Percentiles rank a stretch among this genome's conserved stretches.
Evolutionary conservation across 176 grass and related monocot species (phyloP).

Genomic region (Triticum urartu): DNA sequence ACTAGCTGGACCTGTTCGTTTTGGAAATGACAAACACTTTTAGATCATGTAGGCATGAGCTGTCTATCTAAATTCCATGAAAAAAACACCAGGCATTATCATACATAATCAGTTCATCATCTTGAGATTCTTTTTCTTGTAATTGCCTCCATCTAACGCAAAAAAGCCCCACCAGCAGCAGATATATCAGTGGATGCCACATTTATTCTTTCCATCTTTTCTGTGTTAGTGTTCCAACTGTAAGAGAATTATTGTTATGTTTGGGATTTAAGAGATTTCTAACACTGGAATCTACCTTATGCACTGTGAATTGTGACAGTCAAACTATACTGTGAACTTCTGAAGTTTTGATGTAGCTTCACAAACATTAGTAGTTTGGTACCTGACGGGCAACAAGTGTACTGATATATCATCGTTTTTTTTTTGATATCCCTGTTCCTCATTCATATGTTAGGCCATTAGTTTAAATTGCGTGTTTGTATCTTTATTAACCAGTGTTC

Average conservation of each 20-base stretch:
- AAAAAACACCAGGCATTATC: not conserved
- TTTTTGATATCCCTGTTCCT: not conserved
- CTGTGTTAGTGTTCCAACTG: not conserved
- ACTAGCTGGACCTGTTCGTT: constrained; percentile 17
- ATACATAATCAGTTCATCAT: not conserved
- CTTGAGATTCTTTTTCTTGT: not conserved
- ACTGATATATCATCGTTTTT: not conserved
- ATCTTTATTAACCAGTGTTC: no score
- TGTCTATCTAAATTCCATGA: not conserved
- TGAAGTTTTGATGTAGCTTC: not conserved
- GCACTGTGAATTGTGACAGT: not conserved
- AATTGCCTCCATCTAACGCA: not conserved
- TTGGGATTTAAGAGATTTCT: not conserved
- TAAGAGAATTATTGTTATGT: not conserved
- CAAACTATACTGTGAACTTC: not conserved
- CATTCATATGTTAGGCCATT: not conserved
- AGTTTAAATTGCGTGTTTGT: not conserved
- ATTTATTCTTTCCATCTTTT: not conserved
- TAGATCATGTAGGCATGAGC: not conserved
- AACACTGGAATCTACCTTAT: not conserved
- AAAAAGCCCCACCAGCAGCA: not conserved
- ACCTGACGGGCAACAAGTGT: not conserved
- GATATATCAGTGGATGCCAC: not conserved
- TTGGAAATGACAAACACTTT: not conserved
- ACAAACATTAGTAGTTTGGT: not conserved